Evolutionary conservation across 2,329 filamentous ascomycete genomes (phyloP), one percentile per base, ranked within the genome.

Genomic region (Monosporascus sp.): DNA sequence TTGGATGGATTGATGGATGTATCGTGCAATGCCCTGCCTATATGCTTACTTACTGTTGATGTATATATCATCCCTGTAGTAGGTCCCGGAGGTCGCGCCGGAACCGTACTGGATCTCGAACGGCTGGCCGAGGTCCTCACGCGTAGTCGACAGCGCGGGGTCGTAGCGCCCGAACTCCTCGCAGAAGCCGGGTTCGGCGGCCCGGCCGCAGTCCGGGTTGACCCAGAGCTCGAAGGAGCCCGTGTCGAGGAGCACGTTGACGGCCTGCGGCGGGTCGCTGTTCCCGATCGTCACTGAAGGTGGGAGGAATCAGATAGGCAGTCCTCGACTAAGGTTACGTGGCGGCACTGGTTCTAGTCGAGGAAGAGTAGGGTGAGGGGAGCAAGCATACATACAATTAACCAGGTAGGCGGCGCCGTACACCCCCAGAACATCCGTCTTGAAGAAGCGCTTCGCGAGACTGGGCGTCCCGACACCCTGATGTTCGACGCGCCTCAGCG

Each of bases 211-310:
- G 50, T 74, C 67, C 1, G 79, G 78, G 55, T 81, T 78, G 44
- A 81, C 75, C 79, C 79, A 82, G 7, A 81, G 72, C 62, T 80
- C 77, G 56, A 75, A 75, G 5, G 79, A 81, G 17, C 79, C 79
- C 0, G 77, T 79, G 55, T 79, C 77, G 52, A 79, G 68, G 38
- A 78, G 70, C 37, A 79, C 74, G 11, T 74, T 72, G 37, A 79
- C 65, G 11, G 60, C 66, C 57, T 79, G 76, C 1, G 67, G 63
- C 5, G 50, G 57, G 1, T 51, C 37, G 40, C 73, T 70, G 1
- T 67, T 70, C 27, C 76, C 76, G 26, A 78, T 68, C 26, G 68
- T 65, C 41, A 78, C 75, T 78, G 16, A 51, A 31, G 27, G 27
- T 2, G 14, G 7, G 27, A 2, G 27, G 27, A 9, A 31, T 14